Evolutionary conservation across 768 basidiomycete species (phyloP), one percentile per base, ranked within the genome.

Genomic region (Termitomyces sp.): DNA sequence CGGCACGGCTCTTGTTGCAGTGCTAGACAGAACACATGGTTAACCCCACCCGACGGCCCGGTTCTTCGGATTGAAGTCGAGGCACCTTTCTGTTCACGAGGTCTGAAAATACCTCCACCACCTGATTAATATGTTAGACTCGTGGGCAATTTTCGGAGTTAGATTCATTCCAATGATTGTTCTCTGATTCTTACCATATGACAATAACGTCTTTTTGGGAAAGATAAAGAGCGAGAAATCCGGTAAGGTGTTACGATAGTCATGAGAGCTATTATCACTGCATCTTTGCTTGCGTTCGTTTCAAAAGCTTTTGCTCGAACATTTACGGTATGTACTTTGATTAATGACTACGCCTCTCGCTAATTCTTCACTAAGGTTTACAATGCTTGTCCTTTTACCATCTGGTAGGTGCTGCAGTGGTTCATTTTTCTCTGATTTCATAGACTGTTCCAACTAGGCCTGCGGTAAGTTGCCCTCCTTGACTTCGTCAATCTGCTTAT

Each of bases 351-450:
- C 18, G 28, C n/a, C n/a, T 28, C 10, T 53, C n/a, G 36, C 33
- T n/a, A 35, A 20, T 2, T 28, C 20, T 16, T 50, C 20, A 32
- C 12, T 26, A 24, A 76, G 75, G 80, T 84, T 26, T 74, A 75
- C 64, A 88, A 88, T 70, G 75, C 70, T 3, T 88, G 87, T 64
- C 78, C 84, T 0, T 88, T 85, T 70, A 88, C 85, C 3, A 77
- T 88, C 59, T 88, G 87, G 87, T 86, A 64, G 54, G 75, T 53
- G 24, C 36, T 4, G 10, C 24, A 16, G 18, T 46, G 13, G 6
- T n/a, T 28, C 6, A 6, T 1, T 12, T 8, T 53, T 28, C 38
- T 8, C 40, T 24, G 7, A 30, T 24, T 14, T 0, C 6, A 52
- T 2, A 40, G 12, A 42, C 4, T 8, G 26, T 30, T 42, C n/a